These are phyloP conservation scores for Aspergillus arachidicola DNA, from an alignment of 2,329 filamentous ascomycete genomes.

Conservation along the genomic window DNA sequence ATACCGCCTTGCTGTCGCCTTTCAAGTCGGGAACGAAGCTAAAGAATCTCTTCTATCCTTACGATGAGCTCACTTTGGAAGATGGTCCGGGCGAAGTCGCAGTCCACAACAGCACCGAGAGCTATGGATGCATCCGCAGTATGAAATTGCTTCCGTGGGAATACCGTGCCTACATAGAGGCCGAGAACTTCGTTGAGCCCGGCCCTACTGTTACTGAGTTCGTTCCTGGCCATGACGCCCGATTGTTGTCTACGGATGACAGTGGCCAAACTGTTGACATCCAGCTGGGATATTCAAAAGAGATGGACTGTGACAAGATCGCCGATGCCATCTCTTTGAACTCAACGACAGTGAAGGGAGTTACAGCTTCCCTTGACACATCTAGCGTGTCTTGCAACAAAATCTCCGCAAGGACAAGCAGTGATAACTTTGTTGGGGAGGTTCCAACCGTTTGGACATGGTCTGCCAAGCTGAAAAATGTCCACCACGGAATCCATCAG, in stretches of 20 bases:
- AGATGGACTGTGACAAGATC: constrained; percentile 64
- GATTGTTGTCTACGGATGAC: constrained; percentile 55
- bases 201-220: constrained; percentile 63
- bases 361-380: constrained; percentile 47
- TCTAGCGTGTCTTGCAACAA: constrained; percentile 49
- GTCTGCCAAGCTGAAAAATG: constrained; percentile 55
- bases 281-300: constrained; percentile 42
- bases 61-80: constrained; percentile 57
- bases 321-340: constrained; percentile 53
- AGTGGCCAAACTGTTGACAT: constrained; percentile 61
- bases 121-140: constrained; percentile 59
- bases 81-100: constrained; percentile 49
- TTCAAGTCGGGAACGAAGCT: constrained; percentile 59
- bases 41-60: constrained; percentile 65
- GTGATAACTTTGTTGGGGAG: constrained; percentile 49
- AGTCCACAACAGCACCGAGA: constrained; percentile 49
- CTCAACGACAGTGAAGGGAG: constrained; percentile 55
- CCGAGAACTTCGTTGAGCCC: constrained; percentile 52
- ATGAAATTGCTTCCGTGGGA: constrained; percentile 59
- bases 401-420: constrained; percentile 37
- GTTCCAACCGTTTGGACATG: constrained; percentile 59
- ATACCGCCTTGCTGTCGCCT: constrained; percentile 57
- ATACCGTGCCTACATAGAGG: constrained; percentile 63
- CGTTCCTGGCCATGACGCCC: constrained; percentile 62
- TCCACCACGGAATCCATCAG: constrained; percentile 63